Percentiles rank a stretch among this genome's conserved stretches.
Conservation (phyloP, 2,329 filamentous ascomycete species). For the Alternaria longipes region DNA sequence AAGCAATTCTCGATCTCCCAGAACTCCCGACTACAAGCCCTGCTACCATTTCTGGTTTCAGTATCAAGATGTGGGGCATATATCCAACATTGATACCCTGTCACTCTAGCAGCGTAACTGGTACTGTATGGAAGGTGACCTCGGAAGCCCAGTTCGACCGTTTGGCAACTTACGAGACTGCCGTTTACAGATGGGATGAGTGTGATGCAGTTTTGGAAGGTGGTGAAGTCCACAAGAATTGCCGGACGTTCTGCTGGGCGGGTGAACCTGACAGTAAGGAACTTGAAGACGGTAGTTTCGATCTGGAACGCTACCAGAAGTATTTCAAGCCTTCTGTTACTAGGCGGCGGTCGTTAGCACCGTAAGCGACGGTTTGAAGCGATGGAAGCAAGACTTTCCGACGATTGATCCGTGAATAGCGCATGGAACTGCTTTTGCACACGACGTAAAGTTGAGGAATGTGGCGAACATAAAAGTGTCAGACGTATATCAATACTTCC, state of each 20-base stretch:
- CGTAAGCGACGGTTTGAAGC: background rate
- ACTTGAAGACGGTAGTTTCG: conserved; percentile 33
- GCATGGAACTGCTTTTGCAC: too few relatives aligned
- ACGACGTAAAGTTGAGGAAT: too few relatives aligned
- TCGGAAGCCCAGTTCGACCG: conserved; percentile 25
- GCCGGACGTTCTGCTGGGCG: conserved; percentile 34
- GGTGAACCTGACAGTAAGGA: conserved; percentile 31
- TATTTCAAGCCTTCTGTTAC: conserved; percentile 33
- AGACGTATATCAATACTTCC: too few relatives aligned
- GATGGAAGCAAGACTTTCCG: background rate
- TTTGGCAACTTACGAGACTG: conserved; percentile 33
- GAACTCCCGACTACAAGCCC: conserved; percentile 29
- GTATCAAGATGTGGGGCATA: conserved; percentile 45
- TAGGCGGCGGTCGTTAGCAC: conserved; percentile 1
- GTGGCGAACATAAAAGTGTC: too few relatives aligned
- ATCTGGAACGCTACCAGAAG: conserved; percentile 36
- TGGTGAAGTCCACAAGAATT: conserved; percentile 17
- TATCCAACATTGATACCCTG: conserved; percentile 33
- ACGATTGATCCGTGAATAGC: too few relatives aligned
- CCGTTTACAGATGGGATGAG: conserved; percentile 27
- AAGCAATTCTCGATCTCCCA: conserved; percentile 36
- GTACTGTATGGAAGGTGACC: conserved; percentile 25
- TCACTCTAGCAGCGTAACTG: conserved; percentile 18
- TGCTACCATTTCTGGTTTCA: conserved; percentile 36
- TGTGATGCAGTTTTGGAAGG: conserved; percentile 25